Conservation (phyloP, 306 rosid genomes). For the Ochetophila trinervis region DNA sequence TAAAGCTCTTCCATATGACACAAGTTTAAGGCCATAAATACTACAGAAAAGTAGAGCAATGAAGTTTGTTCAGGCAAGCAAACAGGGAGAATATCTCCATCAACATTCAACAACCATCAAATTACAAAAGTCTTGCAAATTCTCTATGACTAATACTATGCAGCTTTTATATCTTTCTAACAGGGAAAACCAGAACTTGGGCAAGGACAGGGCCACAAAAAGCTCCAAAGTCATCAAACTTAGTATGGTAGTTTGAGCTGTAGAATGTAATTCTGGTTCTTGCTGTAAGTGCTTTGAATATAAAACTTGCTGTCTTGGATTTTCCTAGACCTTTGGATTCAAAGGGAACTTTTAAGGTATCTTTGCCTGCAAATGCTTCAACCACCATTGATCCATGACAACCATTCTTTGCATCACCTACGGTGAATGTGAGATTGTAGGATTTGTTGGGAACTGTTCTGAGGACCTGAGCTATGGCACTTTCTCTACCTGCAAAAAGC, state of each 20-base stretch:
- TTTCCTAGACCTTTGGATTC: too few species aligned
- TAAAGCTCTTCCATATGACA: conserved; percentile 1
- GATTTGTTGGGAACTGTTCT: conserved; percentile 55
- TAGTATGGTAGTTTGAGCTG: too few species aligned
- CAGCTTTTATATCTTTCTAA: too few species aligned
- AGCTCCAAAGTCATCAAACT: too few species aligned
- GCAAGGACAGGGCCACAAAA: too few species aligned
- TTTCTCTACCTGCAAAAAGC: conserved; percentile 93
- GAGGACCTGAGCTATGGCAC: conserved; percentile 73
- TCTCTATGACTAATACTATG: conserved; percentile 17
- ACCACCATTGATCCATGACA: conserved; percentile 94
- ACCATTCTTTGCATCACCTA: conserved; percentile 87
- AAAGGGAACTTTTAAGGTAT: too few species aligned
- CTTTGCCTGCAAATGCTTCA: too few species aligned
- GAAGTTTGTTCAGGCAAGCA: neutral
- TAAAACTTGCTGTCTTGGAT: too few species aligned
- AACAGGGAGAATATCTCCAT: neutral
- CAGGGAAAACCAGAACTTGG: too few species aligned
- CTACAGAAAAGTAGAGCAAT: neutral
- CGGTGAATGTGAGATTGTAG: conserved; percentile 58
- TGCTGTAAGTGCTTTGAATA: too few species aligned
- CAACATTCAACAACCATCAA: conserved; percentile 34
- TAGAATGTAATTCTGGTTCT: too few species aligned
- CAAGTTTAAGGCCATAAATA: neutral
- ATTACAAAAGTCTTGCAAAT: conserved; percentile 32